Conservation (phyloP, 1,139 yeast genomes). For the Saccharomyces hybrid region DNA sequence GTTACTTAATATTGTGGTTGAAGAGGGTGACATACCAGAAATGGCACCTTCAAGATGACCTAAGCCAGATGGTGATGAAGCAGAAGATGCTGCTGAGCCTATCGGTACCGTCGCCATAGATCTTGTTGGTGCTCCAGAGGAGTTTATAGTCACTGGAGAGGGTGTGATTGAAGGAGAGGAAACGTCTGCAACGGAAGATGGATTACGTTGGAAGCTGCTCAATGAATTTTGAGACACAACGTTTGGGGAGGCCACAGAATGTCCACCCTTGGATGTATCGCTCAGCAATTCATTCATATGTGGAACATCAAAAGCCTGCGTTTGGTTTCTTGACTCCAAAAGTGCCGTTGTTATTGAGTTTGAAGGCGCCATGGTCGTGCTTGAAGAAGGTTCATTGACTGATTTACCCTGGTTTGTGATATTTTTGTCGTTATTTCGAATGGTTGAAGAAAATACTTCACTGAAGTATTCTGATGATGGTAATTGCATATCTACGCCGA, state of each 20-base stretch:
- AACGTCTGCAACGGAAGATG: not conserved
- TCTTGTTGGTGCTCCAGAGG: not conserved
- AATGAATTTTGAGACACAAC: not conserved
- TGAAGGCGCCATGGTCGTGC: not conserved
- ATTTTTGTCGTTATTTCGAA: not conserved
- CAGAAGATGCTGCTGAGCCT: not conserved
- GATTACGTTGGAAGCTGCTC: slow-evolving; percentile 3
- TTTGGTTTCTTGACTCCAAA: slow-evolving; percentile 1
- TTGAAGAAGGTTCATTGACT: not conserved
- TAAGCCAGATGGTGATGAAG: not conserved
- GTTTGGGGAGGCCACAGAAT: not conserved
- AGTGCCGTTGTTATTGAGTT: not conserved
- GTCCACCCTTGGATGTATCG: slow-evolving; percentile 5
- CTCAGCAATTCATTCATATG: slow-evolving; percentile 12
- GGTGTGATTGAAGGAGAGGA: slow-evolving; percentile 1
- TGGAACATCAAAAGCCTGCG: slow-evolving; percentile 12
- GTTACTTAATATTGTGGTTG: slow-evolving; percentile 6
- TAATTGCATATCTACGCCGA: slow-evolving; percentile 10
- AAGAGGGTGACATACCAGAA: slow-evolving; percentile 7
- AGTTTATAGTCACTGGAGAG: not conserved
- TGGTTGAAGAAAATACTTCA: slow-evolving; percentile 12
- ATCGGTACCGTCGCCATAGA: not conserved
- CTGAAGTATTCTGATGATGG: slow-evolving; percentile 15
- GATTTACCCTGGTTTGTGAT: not conserved
- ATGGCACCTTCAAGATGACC: slow-evolving; percentile 6